phyloP scores from a whole-genome alignment of 331 rosid species.

The Malus hybrid region DNA sequence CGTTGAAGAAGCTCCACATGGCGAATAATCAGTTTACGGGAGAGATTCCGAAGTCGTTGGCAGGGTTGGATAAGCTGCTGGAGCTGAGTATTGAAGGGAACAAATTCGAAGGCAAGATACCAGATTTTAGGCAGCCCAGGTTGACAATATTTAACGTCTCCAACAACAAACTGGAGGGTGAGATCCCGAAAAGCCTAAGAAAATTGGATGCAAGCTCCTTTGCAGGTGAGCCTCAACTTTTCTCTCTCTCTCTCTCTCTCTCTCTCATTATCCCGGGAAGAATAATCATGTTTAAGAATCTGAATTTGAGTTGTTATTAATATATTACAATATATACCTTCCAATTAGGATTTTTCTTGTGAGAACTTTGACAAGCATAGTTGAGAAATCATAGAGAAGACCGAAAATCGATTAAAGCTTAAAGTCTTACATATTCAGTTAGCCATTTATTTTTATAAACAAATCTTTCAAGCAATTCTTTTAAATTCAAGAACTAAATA shows the following conservation, averaged over 20 bases:
- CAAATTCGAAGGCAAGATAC: constrained; percentile 54
- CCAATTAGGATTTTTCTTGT: background rate
- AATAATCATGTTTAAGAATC: background rate
- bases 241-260: background rate
- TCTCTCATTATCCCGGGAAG: background rate
- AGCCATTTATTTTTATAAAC: background rate
- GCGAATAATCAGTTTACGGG: constrained; percentile 52
- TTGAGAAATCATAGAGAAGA: background rate
- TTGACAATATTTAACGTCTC: constrained; percentile 30
- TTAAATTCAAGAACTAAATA: no score
- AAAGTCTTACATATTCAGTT: no score
- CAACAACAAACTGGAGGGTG: constrained; percentile 45
- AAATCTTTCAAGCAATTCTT: background rate
- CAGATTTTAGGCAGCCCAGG: constrained; percentile 24
- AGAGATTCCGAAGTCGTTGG: constrained; percentile 46
- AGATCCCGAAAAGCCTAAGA: constrained; percentile 33
- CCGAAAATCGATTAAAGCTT: background rate
- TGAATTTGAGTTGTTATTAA: background rate
- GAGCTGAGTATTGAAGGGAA: constrained; percentile 56
- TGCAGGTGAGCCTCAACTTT: constrained; percentile 33
- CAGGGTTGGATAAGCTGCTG: constrained; percentile 33
- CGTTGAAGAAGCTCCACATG: constrained; percentile 64
- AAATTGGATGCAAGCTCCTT: constrained; percentile 28
- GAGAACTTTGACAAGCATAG: background rate
- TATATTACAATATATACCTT: background rate